phyloP scores from a whole-genome alignment of 2,329 filamentous ascomycete genomes.

The Calonectria pteridis region DNA sequence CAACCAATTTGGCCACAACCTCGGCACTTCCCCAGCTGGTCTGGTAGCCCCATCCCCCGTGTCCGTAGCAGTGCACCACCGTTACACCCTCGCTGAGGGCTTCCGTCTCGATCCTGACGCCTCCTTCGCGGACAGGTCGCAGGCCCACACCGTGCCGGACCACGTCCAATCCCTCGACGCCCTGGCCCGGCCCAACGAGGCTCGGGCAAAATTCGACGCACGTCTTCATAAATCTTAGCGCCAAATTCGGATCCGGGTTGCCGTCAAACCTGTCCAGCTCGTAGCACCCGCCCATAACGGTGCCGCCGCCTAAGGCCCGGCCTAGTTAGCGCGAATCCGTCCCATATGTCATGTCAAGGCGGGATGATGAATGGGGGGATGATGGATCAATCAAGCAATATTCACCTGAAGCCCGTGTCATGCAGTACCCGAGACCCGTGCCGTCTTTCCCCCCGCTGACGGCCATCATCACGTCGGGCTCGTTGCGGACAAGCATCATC shows the following conservation, averaged over 20 bases:
- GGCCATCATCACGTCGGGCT: conserved; percentile 45
- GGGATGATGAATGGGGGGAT: too few species aligned
- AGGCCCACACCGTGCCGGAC: conserved; percentile 84
- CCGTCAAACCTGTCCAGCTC: conserved; percentile 80
- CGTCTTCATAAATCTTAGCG: conserved; percentile 81
- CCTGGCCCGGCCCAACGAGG: conserved; percentile 68
- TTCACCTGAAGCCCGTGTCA: conserved; percentile 76
- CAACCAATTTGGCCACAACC: background rate
- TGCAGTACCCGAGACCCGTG: conserved; percentile 76
- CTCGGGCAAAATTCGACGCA: conserved; percentile 69
- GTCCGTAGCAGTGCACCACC: conserved; percentile 79
- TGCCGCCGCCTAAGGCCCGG: conserved; percentile 67
- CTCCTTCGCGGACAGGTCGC: conserved; percentile 76
- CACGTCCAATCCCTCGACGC: conserved; percentile 76
- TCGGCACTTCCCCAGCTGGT: conserved; percentile 1
- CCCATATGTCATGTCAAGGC: background rate
- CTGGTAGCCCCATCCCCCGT: conserved; percentile 76
- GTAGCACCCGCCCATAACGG: conserved; percentile 81
- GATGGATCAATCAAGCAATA: too few species aligned
- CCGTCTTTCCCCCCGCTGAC: conserved; percentile 72
- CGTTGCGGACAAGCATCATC: conserved; percentile 81
- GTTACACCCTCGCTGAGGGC: conserved; percentile 47
- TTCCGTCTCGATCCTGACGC: conserved; percentile 76
- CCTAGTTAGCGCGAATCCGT: background rate
- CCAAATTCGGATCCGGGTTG: conserved; percentile 78